Percentiles rank a stretch among this genome's conserved stretches.
phyloP scores from a whole-genome alignment of 129 eudicot genomes.

The Flaveria sonorensis region DNA sequence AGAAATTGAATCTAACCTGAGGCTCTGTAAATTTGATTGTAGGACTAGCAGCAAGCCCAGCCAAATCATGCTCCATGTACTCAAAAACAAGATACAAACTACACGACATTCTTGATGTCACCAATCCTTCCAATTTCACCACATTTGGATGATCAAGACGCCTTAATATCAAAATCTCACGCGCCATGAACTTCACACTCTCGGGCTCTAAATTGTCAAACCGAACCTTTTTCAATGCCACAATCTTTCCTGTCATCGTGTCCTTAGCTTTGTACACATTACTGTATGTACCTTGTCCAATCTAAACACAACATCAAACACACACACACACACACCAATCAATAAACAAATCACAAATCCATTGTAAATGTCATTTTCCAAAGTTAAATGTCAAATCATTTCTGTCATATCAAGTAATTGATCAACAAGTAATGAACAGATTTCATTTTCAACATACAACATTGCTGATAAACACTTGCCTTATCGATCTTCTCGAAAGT shows the following conservation, averaged over 20 bases:
- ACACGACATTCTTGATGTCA: conserved; percentile 80
- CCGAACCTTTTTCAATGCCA: conserved; percentile 81
- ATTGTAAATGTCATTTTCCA: neutral
- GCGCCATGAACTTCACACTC: conserved; percentile 79
- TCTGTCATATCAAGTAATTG: neutral
- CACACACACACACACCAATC: neutral
- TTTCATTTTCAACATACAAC: neutral
- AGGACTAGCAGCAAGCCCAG: conserved; percentile 83
- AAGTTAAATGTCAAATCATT: no score
- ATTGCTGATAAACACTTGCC: conserved; percentile 36
- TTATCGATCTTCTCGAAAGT: conserved; percentile 77
- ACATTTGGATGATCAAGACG: conserved; percentile 92
- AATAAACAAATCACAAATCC: neutral
- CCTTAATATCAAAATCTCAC: conserved; percentile 79
- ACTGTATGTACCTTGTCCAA: conserved; percentile 93
- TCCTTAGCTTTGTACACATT: conserved; percentile 94
- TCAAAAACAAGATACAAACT: conserved; percentile 82
- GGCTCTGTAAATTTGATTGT: conserved; percentile 81
- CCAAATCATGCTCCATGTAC: conserved; percentile 78
- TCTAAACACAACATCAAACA: conserved; percentile 44
- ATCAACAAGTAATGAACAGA: neutral
- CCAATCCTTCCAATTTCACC: conserved; percentile 72
- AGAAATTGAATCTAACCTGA: conserved; percentile 51
- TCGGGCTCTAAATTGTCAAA: conserved; percentile 89
- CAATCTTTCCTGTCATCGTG: conserved; percentile 65